Conservation (phyloP, 495 filamentous ascomycete species). For the Lepidopterella palustris region DNA sequence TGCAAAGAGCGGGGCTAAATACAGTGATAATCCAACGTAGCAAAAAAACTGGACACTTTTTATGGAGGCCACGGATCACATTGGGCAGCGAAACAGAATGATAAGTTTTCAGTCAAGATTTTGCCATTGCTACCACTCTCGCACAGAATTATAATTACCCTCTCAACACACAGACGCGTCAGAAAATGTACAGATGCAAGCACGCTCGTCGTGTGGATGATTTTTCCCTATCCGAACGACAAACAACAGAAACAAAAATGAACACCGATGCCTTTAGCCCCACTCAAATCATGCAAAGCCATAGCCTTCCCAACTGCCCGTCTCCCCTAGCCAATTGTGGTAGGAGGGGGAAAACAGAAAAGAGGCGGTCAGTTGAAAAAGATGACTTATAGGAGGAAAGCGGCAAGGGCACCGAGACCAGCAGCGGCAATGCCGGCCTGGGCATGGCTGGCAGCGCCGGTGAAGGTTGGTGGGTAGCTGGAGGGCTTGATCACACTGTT, state of each 20-base stretch:
- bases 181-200: constrained; percentile 2
- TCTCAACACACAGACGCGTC: neutral
- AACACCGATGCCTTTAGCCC: neutral
- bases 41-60: no score
- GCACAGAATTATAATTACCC: neutral
- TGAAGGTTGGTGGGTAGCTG: neutral
- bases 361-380: constrained; percentile 1
- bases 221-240: neutral
- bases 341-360: neutral
- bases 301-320: neutral
- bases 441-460: constrained; percentile 7
- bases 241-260: neutral
- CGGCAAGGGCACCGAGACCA: constrained; percentile 5
- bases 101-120: no score
- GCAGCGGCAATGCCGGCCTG: constrained; percentile 4
- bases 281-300: constrained; percentile 3
- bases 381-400: constrained; percentile 5
- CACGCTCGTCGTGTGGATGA: neutral
- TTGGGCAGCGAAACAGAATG: no score
- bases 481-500: neutral
- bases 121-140: no score
- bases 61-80: no score
- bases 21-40: no score
- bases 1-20: no score
- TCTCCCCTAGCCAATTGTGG: neutral